A percentile compares a stretch with the other conserved stretches of the same genome.
phyloP scores from a whole-genome alignment of 305 asterid species.

The Stenogyne calaminthoides region DNA sequence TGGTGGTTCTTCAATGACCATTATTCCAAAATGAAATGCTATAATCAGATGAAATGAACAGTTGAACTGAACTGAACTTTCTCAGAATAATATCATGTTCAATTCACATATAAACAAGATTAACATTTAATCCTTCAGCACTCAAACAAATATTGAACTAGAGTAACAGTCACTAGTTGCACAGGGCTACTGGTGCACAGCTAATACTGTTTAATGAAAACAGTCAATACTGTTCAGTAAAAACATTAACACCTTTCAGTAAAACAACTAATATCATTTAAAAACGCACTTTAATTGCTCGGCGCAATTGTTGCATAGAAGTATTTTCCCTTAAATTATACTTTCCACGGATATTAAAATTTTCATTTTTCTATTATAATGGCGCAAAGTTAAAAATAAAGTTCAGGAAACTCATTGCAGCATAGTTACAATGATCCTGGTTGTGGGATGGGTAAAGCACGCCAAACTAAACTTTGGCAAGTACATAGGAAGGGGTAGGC shows the following conservation, averaged over 20 bases:
- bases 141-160: not conserved
- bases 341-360: not conserved
- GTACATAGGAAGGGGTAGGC: not conserved
- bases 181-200: no score
- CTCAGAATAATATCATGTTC: not conserved
- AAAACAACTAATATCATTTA: no score
- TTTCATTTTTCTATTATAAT: not conserved
- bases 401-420: slow-evolving; percentile 8
- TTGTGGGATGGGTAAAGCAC: not conserved
- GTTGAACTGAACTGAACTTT: not conserved
- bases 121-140: not conserved
- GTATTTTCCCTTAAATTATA: not conserved
- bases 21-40: no score
- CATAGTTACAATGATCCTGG: not conserved
- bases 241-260: no score
- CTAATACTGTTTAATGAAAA: no score
- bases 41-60: not conserved
- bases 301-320: no score
- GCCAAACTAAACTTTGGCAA: not conserved
- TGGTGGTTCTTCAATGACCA: no score
- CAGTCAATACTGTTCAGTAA: no score
- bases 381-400: not conserved
- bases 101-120: not conserved
- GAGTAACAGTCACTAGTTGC: no score
- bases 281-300: no score